A percentile compares a stretch with the other conserved stretches of the same genome.
These are phyloP conservation scores for Alternaria solani DNA, from an alignment of 2,329 filamentous ascomycete genomes.

Conservation along the genomic window DNA sequence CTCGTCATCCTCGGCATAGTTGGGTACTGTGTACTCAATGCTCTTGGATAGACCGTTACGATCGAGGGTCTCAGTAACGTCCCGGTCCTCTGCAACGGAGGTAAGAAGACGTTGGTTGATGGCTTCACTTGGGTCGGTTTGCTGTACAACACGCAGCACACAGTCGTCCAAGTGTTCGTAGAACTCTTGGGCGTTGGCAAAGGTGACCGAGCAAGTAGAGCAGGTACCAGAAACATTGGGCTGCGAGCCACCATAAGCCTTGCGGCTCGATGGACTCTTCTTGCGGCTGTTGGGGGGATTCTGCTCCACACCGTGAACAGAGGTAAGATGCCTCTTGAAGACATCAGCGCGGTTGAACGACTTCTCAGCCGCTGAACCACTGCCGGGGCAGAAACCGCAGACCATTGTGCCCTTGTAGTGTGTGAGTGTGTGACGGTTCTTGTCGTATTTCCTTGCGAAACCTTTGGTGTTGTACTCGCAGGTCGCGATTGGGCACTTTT, in stretches of 20 bases:
- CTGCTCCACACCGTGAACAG: slow-evolving; percentile 91
- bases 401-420: slow-evolving; percentile 99
- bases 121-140: slow-evolving; percentile 53
- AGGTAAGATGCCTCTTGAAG: slow-evolving; percentile 92
- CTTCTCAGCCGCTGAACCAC: slow-evolving; percentile 88
- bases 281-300: slow-evolving; percentile 90
- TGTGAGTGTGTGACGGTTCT: slow-evolving; percentile 91
- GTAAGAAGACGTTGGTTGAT: slow-evolving; percentile 54
- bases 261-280: slow-evolving; percentile 68
- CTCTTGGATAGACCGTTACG: slow-evolving; percentile 52
- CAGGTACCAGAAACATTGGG: slow-evolving; percentile 77
- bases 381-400: slow-evolving; percentile 91
- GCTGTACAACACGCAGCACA: slow-evolving; percentile 67
- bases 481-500: slow-evolving; percentile 91
- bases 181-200: slow-evolving; percentile 90
- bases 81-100: slow-evolving; percentile 51
- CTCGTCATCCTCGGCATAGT: slow-evolving; percentile 62
- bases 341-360: slow-evolving; percentile 95
- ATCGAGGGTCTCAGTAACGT: slow-evolving; percentile 51
- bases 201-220: slow-evolving; percentile 87
- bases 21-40: slow-evolving; percentile 55
- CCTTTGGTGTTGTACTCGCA: slow-evolving; percentile 94
- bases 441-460: slow-evolving; percentile 95
- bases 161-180: slow-evolving; percentile 91
- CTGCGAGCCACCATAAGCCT: slow-evolving; percentile 73